These are phyloP conservation scores for Graphilbum sp. DNA, from an alignment of 2,329 filamentous ascomycete species.

Conservation along the genomic window DNA sequence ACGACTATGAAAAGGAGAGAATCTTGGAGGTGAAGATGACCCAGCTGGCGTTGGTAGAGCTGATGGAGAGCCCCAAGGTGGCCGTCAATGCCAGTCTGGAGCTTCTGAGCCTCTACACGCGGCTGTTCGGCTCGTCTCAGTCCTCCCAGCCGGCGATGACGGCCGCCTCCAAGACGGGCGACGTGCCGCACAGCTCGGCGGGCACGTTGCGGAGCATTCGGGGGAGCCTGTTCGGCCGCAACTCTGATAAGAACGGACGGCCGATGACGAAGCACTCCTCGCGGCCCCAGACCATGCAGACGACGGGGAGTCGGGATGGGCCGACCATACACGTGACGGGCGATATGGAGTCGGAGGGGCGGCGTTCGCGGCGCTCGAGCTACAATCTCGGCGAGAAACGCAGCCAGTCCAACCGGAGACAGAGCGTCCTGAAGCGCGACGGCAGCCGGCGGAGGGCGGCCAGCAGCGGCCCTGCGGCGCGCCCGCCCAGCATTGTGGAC, in stretches of 20 bases:
- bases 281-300: no score
- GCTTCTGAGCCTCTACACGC: conserved; percentile 63
- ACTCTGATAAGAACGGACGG: conserved; percentile 27
- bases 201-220: conserved; percentile 54
- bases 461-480: background rate
- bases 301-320: conserved; percentile 28
- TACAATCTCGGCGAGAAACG: conserved; percentile 14
- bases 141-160: conserved; percentile 22
- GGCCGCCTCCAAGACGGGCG: conserved; percentile 12
- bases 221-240: conserved; percentile 63
- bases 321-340: conserved; percentile 66
- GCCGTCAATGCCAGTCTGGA: conserved; percentile 84
- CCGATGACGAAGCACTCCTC: conserved; percentile 21
- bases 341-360: conserved; percentile 29
- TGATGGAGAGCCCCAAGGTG: conserved; percentile 65
- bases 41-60: conserved; percentile 68
- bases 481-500: conserved; percentile 21
- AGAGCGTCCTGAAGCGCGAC: conserved; percentile 36
- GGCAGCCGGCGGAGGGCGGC: conserved; percentile 25
- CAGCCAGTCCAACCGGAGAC: conserved; percentile 23
- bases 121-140: conserved; percentile 55
- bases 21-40: conserved; percentile 96
- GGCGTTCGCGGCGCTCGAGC: conserved; percentile 18
- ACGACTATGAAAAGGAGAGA: conserved; percentile 66
- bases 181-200: conserved; percentile 50